Conservation (phyloP, 177 flowering plant species). For the Vitis hybrid region DNA sequence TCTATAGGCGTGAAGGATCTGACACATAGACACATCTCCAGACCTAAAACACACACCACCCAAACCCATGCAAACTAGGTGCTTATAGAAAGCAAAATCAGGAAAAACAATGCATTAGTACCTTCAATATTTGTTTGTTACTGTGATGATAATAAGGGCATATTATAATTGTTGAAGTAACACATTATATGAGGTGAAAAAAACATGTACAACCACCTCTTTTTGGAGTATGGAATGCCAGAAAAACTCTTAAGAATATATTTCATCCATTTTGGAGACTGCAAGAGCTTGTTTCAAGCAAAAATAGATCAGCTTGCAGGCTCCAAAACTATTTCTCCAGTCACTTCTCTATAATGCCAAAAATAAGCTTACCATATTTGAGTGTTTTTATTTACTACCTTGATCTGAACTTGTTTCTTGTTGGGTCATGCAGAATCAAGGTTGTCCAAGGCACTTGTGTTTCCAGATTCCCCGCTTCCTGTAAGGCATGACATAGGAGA, state of each 20-base stretch:
- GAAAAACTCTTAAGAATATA: too few relatives aligned
- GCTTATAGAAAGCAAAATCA: background rate
- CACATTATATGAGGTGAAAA: background rate
- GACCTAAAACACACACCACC: too few relatives aligned
- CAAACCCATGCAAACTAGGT: too few relatives aligned
- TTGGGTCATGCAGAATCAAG: slow-evolving; percentile 32
- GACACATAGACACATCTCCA: too few relatives aligned
- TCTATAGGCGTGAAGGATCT: too few relatives aligned
- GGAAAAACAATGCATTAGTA: background rate
- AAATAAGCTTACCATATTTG: background rate
- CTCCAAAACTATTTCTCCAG: background rate
- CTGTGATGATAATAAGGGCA: background rate
- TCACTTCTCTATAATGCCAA: background rate
- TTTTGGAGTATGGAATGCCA: too few relatives aligned
- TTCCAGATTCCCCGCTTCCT: slow-evolving; percentile 19
- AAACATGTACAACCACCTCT: too few relatives aligned
- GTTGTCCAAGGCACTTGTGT: slow-evolving; percentile 27
- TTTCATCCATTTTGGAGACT: too few relatives aligned
- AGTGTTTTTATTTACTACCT: background rate
- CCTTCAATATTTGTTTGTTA: background rate
- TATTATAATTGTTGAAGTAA: background rate
- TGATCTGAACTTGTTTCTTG: background rate
- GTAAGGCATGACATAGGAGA: slow-evolving; percentile 21
- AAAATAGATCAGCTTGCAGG: background rate
- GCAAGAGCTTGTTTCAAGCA: background rate